phyloP scores from a whole-genome alignment of 2,329 filamentous ascomycete genomes.

The Phaeosphaeria sp. region DNA sequence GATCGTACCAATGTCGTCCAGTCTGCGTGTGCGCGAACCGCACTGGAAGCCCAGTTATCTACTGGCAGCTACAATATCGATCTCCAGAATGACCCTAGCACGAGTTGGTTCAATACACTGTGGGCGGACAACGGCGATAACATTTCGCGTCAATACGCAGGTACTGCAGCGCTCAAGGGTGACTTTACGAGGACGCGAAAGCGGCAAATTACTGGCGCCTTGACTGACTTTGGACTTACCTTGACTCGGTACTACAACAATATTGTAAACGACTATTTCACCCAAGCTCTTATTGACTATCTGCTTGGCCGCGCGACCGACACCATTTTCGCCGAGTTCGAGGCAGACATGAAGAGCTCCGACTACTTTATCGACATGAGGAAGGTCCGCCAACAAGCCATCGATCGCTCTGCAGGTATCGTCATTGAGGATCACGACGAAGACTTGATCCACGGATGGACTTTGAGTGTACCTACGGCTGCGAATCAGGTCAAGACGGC shows the following conservation, averaged over 20 bases:
- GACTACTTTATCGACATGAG: slow-evolving; percentile 89
- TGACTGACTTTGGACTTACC: slow-evolving; percentile 90
- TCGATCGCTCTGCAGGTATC: slow-evolving; percentile 86
- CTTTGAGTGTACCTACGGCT: slow-evolving; percentile 76
- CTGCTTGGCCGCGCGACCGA: slow-evolving; percentile 86
- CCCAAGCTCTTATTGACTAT: slow-evolving; percentile 94
- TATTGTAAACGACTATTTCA: slow-evolving; percentile 97
- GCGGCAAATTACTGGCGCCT: slow-evolving; percentile 85
- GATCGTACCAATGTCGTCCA: slow-evolving; percentile 97
- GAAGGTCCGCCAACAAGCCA: slow-evolving; percentile 84
- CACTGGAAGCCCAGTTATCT: slow-evolving; percentile 80
- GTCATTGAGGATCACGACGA: slow-evolving; percentile 80
- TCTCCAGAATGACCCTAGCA: slow-evolving; percentile 77
- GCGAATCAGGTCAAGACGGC: slow-evolving; percentile 71
- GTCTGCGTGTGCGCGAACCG: slow-evolving; percentile 84
- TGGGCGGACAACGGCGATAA: slow-evolving; percentile 99
- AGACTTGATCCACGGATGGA: slow-evolving; percentile 89
- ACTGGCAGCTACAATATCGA: slow-evolving; percentile 78
- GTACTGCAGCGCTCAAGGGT: slow-evolving; percentile 93
- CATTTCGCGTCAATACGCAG: slow-evolving; percentile 94
- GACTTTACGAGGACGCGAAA: slow-evolving; percentile 94
- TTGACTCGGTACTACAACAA: slow-evolving; percentile 82
- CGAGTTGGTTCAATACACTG: slow-evolving; percentile 91
- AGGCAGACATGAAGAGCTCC: slow-evolving; percentile 88
- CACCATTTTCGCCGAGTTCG: slow-evolving; percentile 90